phyloP scores from a whole-genome alignment of 208 protist genomes.

The Acanthamoeba rhysodes region DNA sequence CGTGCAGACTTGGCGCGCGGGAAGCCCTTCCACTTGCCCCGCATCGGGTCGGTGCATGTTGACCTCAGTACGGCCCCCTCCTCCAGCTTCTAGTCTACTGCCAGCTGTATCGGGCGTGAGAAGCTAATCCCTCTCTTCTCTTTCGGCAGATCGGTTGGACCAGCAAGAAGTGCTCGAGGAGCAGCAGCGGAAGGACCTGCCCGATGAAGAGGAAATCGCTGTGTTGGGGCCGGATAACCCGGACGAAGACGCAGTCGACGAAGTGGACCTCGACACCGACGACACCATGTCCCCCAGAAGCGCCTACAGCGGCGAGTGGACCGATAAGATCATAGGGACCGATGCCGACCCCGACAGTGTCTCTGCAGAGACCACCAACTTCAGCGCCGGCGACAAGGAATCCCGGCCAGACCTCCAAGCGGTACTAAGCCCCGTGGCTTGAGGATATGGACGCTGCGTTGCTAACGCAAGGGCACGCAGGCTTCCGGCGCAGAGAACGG shows the following conservation, averaged over 20 bases:
- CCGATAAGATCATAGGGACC: background rate
- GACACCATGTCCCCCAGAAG: background rate
- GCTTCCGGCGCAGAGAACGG: background rate
- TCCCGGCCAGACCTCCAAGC: background rate
- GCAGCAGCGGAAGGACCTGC: background rate
- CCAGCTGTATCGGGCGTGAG: too few species aligned
- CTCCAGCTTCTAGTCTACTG: background rate
- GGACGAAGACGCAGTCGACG: conserved; percentile 28
- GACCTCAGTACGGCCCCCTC: background rate
- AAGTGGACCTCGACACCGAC: conserved; percentile 28
- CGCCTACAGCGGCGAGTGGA: background rate
- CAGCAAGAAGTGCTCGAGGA: conserved; percentile 11
- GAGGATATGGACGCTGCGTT: background rate
- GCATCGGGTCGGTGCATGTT: background rate
- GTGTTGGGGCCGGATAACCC: conserved; percentile 21
- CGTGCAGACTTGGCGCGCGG: conserved; percentile 29
- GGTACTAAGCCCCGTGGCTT: background rate
- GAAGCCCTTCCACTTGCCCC: conserved; percentile 3
- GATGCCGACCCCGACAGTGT: background rate
- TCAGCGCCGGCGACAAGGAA: background rate
- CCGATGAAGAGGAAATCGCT: conserved; percentile 43
- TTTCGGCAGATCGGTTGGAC: conserved; percentile 1
- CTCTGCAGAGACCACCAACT: background rate
- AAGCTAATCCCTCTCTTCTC: background rate
- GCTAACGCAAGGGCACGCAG: background rate